Evolutionary conservation across 139 green algal species (phyloP).

Genomic region (Chlamydomonas eustigma): DNA sequence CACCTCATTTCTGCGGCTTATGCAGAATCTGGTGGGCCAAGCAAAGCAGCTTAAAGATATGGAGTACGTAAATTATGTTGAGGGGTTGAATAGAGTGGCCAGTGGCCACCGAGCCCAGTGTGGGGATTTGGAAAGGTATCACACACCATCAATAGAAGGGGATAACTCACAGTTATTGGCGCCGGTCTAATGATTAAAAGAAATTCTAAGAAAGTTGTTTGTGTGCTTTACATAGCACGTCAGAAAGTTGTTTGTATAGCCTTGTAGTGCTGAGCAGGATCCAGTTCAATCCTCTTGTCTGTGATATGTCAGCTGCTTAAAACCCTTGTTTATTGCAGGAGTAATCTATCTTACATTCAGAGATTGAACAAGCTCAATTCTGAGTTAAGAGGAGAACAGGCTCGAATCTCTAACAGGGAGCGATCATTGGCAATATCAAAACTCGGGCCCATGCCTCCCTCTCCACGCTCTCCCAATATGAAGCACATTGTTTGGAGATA

Average conservation of each 20-base stretch:
- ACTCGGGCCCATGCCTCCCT: neutral
- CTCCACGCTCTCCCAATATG: neutral
- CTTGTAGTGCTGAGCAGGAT: too few species aligned
- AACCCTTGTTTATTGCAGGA: neutral
- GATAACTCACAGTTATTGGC: too few species aligned
- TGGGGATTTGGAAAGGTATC: too few species aligned
- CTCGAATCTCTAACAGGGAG: too few species aligned
- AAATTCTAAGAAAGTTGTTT: neutral
- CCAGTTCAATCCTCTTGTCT: too few species aligned
- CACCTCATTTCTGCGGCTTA: neutral
- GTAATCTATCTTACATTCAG: neutral
- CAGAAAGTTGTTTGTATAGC: neutral
- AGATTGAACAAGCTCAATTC: neutral
- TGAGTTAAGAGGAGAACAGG: too few species aligned
- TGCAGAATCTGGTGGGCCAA: neutral
- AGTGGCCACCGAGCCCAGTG: too few species aligned
- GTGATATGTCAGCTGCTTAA: too few species aligned
- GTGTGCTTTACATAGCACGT: neutral
- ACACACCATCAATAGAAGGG: too few species aligned
- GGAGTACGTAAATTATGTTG: neutral
- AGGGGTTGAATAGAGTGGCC: too few species aligned
- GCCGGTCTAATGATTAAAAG: too few species aligned
- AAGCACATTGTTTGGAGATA: constrained; percentile 2
- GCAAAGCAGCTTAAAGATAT: neutral
- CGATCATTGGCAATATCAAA: neutral